These are phyloP conservation scores for Leptographium flavum DNA, from an alignment of 2,329 filamentous ascomycete genomes.

Conservation along the genomic window DNA sequence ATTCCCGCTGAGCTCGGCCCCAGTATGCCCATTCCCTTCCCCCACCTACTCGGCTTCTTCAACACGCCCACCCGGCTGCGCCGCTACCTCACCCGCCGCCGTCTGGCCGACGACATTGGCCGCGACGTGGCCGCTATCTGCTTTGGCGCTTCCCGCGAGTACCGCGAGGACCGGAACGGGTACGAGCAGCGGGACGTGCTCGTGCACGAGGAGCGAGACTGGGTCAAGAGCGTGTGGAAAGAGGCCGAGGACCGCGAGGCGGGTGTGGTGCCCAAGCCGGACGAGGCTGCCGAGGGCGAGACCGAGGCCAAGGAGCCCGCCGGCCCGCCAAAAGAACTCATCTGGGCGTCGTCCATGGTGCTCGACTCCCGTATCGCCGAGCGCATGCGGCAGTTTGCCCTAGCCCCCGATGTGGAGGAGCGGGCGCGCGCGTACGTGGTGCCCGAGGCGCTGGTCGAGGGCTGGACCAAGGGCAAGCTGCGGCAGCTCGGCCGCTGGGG, in stretches of 20 bases:
- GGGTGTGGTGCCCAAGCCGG: too few relatives aligned
- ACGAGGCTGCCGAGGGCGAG: neutral
- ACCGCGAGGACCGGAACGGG: constrained; percentile 24
- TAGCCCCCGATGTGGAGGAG: constrained; percentile 55
- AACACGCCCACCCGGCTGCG: constrained; percentile 78
- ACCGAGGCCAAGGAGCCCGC: neutral
- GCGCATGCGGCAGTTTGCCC: constrained; percentile 68
- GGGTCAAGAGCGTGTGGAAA: constrained; percentile 68
- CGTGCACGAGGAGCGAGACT: constrained; percentile 60
- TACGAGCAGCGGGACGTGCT: constrained; percentile 53
- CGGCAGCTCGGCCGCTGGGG: constrained; percentile 39
- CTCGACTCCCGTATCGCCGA: constrained; percentile 61
- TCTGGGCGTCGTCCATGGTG: constrained; percentile 63
- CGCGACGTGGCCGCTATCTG: constrained; percentile 78
- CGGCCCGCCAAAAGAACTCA: constrained; percentile 41
- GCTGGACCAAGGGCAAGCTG: constrained; percentile 49
- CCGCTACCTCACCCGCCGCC: constrained; percentile 73
- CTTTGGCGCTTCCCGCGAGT: constrained; percentile 44
- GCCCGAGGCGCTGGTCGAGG: constrained; percentile 54
- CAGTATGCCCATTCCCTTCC: constrained; percentile 59
- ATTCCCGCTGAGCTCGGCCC: constrained; percentile 62
- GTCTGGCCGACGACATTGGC: constrained; percentile 77
- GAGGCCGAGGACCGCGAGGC: constrained; percentile 15
- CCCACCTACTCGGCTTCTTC: constrained; percentile 82
- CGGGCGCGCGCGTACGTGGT: constrained; percentile 47